These are phyloP conservation scores for Anacardium occidentale DNA, from an alignment of 345 rosid genomes.

Conservation along the genomic window DNA sequence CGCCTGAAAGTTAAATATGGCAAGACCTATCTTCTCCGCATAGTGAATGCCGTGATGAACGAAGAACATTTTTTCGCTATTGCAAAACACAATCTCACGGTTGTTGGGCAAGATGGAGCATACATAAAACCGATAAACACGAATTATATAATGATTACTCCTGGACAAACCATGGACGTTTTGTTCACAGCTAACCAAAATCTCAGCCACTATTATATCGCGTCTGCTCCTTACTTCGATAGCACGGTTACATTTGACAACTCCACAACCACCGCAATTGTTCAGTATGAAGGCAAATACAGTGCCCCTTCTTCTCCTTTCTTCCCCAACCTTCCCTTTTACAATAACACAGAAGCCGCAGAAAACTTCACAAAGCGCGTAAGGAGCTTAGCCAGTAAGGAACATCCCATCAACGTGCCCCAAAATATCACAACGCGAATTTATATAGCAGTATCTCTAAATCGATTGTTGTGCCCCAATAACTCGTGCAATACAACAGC, in stretches of 20 bases:
- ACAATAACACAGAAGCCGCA: slow-evolving; percentile 13
- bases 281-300: slow-evolving; percentile 29
- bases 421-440: slow-evolving; percentile 19
- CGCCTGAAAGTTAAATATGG: slow-evolving; percentile 19
- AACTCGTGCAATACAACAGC: no score
- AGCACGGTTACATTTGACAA: no score
- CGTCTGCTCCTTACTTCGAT: slow-evolving; percentile 11
- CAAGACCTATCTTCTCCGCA: slow-evolving; percentile 33
- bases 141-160: slow-evolving; percentile 22
- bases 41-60: slow-evolving; percentile 32
- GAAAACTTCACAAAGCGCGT: neutral
- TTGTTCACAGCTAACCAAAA: slow-evolving; percentile 28
- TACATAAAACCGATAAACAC: slow-evolving; percentile 29
- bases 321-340: slow-evolving; percentile 21
- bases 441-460: slow-evolving; percentile 8
- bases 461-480: neutral
- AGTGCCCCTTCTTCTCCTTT: slow-evolving; percentile 10
- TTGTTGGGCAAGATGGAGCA: slow-evolving; percentile 35
- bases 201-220: slow-evolving; percentile 34
- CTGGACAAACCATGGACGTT: slow-evolving; percentile 42
- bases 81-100: slow-evolving; percentile 30
- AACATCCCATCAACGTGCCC: slow-evolving; percentile 36
- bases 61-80: slow-evolving; percentile 33
- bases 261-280: slow-evolving; percentile 28
- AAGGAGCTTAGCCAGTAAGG: slow-evolving; percentile 29